Evolutionary conservation across 2,329 filamentous ascomycete species (phyloP), one percentile per base, ranked within the genome.

Genomic region (Penicillium hesseltinei): DNA sequence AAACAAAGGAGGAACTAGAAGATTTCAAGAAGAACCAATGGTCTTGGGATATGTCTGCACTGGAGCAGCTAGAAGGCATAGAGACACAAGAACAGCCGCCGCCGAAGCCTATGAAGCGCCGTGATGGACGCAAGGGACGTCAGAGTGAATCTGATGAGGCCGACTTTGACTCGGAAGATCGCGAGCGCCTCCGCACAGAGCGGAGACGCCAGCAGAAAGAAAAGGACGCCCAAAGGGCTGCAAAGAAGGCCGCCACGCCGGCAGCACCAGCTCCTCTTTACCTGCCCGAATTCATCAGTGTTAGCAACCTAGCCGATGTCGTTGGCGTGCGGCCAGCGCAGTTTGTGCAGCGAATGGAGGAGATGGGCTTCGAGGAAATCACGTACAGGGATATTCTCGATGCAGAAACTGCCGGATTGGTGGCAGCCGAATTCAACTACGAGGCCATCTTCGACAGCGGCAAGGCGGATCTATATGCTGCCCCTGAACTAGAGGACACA

Each of bases 361-460:
- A 94, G 51, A 86, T 97, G 69, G 95, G 94, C 0, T 99, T 97
- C 63, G 91, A 96, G 66, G 89, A 92, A 50, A 84, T 93, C 17
- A 86, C 86, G 15, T 83, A 87, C 51, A 91, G 93, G 66, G 92
- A 93, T 69, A 85, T 99, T 60, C 84, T 99, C 72, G 93, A 93
- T 60, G 87, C 91, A 11, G 93, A 97, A 72, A 94, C 91, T 46
- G 93, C 93, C 2, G 90, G 90, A 8, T 81, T 99, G 53, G 89
- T 99, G 65, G 92, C 92, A 4, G 87, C 91, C 75, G 93, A 99
- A 71, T 97, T 93, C 72, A 92, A 93, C 49, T 96, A 89, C 64
- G 92, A 97, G 59, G 90, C 93, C 0, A 87, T 88, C 2, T 84
- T 94, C 25, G 88, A 91, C 56, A 72, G 69, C 5, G 74, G 81